Conservation (phyloP, 495 filamentous ascomycete species). For the Pseudoneurospora amorphoporcata region DNA sequence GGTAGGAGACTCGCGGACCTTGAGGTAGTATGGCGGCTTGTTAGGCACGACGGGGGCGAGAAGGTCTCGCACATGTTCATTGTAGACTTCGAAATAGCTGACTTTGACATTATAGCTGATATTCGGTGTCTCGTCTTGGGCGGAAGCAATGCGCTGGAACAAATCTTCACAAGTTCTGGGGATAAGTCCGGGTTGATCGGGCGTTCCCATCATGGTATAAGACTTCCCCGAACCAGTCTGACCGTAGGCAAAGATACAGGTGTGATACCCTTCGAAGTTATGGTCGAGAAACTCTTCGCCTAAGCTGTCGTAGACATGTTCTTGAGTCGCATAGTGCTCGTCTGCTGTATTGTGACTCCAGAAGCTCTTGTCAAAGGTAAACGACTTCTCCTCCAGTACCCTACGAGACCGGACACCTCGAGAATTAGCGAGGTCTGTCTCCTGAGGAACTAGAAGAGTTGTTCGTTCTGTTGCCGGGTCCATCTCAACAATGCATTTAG, state of each 20-base stretch:
- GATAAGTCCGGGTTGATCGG: constrained; percentile 76
- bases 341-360: constrained; percentile 78
- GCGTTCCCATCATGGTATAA: constrained; percentile 99
- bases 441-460: constrained; percentile 58
- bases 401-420: constrained; percentile 58
- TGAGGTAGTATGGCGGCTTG: constrained; percentile 81
- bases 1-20: constrained; percentile 88
- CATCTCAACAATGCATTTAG: constrained; percentile 84
- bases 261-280: constrained; percentile 99
- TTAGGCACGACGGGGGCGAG: constrained; percentile 62
- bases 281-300: constrained; percentile 98
- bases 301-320: constrained; percentile 87
- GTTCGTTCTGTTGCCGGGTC: constrained; percentile 75
- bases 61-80: constrained; percentile 95
- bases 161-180: constrained; percentile 95
- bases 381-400: constrained; percentile 74
- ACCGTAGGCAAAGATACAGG: constrained; percentile 97
- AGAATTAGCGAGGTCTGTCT: constrained; percentile 52
- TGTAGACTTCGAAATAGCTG: constrained; percentile 99
- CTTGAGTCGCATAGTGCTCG: constrained; percentile 53
- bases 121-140: constrained; percentile 61
- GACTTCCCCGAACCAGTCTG: constrained; percentile 97
- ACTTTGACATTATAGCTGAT: constrained; percentile 94
- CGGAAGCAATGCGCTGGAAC: constrained; percentile 85
- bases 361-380: constrained; percentile 96